phyloP scores from a whole-genome alignment of 1,139 yeast species.

The Suhomyces yuchorum region DNA sequence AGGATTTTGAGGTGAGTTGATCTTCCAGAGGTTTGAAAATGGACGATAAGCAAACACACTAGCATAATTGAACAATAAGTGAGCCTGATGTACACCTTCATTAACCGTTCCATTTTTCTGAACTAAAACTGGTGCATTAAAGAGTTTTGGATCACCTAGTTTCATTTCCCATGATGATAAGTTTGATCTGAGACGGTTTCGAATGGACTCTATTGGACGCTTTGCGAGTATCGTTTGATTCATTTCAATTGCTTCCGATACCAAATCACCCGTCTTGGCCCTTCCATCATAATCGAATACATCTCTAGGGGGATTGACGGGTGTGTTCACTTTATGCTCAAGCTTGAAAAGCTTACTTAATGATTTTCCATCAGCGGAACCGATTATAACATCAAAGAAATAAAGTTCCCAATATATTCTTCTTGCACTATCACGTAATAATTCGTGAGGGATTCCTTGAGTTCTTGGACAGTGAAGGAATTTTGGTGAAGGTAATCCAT shows the following conservation, averaged over 20 bases:
- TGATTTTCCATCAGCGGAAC: conserved; percentile 54
- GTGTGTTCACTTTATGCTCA: conserved; percentile 36
- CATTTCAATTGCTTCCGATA: conserved; percentile 49
- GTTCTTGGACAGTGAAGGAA: conserved; percentile 19
- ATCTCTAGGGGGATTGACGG: conserved; percentile 32
- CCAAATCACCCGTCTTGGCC: conserved; percentile 48
- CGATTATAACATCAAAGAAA: conserved; percentile 51
- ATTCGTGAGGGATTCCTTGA: conserved; percentile 17
- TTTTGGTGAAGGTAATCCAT: conserved; percentile 16
- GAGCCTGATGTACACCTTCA: conserved; percentile 53
- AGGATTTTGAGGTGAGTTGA: conserved; percentile 45
- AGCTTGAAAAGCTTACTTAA: conserved; percentile 39
- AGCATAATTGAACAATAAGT: conserved; percentile 48
- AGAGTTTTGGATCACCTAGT: conserved; percentile 44
- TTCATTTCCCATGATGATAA: conserved; percentile 52
- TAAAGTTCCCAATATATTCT: conserved; percentile 52
- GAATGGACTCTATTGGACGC: conserved; percentile 34
- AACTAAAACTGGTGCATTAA: conserved; percentile 43
- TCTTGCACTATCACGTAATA: conserved; percentile 38
- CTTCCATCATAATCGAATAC: conserved; percentile 50
- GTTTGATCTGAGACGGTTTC: conserved; percentile 41
- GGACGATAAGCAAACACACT: conserved; percentile 55
- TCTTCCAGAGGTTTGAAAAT: conserved; percentile 51
- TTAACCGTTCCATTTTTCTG: conserved; percentile 44
- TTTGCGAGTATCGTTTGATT: conserved; percentile 45